Evolutionary conservation across 2,329 filamentous ascomycete genomes (phyloP).

Genomic region (Cladophialophora bantiana): DNA sequence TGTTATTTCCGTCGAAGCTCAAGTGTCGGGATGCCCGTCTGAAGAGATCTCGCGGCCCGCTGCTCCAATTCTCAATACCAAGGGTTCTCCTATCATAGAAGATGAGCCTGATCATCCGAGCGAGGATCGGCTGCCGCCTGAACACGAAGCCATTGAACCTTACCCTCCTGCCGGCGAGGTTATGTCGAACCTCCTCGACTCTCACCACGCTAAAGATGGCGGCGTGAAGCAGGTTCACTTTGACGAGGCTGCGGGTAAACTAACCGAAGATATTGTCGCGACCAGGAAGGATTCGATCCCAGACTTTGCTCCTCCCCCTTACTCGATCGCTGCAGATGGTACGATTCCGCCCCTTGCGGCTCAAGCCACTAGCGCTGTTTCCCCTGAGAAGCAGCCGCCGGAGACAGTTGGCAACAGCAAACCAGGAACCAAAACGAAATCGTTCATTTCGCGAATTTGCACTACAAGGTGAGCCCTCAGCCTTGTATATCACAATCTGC

Average conservation of each 20-base stretch:
- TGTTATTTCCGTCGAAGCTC: constrained; percentile 41
- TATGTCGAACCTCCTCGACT: not conserved
- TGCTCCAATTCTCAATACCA: constrained; percentile 5
- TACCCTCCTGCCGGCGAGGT: constrained; percentile 6
- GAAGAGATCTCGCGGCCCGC: not conserved
- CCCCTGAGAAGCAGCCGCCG: not conserved
- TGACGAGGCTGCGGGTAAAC: constrained; percentile 5
- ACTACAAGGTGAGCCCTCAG: constrained; percentile 22
- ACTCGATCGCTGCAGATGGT: constrained; percentile 14
- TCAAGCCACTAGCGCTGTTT: not conserved
- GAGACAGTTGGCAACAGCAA: not conserved
- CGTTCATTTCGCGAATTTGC: constrained; percentile 15
- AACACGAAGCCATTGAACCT: not conserved
- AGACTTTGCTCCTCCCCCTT: constrained; percentile 35
- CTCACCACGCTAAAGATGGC: not conserved
- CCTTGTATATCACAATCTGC: not conserved
- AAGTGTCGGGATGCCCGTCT: constrained; percentile 14
- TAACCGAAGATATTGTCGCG: not conserved
- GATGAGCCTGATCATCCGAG: constrained; percentile 6
- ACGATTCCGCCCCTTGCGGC: not conserved
- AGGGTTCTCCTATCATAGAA: constrained; percentile 9
- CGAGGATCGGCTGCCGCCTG: not conserved
- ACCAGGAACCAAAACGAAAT: constrained; percentile 20
- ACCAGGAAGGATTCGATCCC: constrained; percentile 30
- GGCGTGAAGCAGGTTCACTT: constrained; percentile 3